Evolutionary conservation across 441 rosid species (phyloP).

Genomic region (Geranium incanum): DNA sequence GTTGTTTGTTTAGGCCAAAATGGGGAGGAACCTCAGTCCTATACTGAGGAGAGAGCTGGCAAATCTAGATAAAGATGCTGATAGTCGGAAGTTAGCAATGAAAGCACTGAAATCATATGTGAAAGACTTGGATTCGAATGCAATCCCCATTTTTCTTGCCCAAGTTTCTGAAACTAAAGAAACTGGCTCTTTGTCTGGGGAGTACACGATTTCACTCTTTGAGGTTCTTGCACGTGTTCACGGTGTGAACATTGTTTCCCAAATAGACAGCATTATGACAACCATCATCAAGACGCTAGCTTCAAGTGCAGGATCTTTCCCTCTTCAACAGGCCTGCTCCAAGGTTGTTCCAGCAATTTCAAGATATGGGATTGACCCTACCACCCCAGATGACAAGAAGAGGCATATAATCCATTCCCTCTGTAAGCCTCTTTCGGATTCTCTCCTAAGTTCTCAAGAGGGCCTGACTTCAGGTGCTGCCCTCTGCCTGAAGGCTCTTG

Average conservation of each 20-base stretch:
- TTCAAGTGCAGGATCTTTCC: slow-evolving; percentile 79
- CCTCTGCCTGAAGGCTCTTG: slow-evolving; percentile 87
- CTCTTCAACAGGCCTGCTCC: slow-evolving; percentile 93
- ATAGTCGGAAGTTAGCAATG: slow-evolving; percentile 88
- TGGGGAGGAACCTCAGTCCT: slow-evolving; percentile 76
- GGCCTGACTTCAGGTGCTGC: slow-evolving; percentile 91
- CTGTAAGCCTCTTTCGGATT: slow-evolving; percentile 76
- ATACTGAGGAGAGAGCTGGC: slow-evolving; percentile 62
- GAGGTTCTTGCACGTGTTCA: slow-evolving; percentile 97
- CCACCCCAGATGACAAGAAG: slow-evolving; percentile 66
- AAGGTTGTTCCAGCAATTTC: slow-evolving; percentile 94
- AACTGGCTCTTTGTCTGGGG: slow-evolving; percentile 71
- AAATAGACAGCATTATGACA: slow-evolving; percentile 71
- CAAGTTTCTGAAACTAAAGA: slow-evolving; percentile 94
- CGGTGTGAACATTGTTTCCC: slow-evolving; percentile 82
- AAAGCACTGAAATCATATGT: slow-evolving; percentile 82
- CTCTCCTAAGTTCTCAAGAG: slow-evolving; percentile 67
- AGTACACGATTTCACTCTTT: slow-evolving; percentile 87
- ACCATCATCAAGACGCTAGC: slow-evolving; percentile 71
- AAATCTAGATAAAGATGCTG: slow-evolving; percentile 85
- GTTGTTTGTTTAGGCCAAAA: slow-evolving; percentile 34
- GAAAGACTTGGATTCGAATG: slow-evolving; percentile 77
- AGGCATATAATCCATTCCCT: slow-evolving; percentile 65
- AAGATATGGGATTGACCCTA: slow-evolving; percentile 84
- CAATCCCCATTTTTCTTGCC: slow-evolving; percentile 79